Evolutionary conservation across 163 green algal species (phyloP), one percentile per base, ranked within the genome.

Genomic region (Chlorella variabilis): DNA sequence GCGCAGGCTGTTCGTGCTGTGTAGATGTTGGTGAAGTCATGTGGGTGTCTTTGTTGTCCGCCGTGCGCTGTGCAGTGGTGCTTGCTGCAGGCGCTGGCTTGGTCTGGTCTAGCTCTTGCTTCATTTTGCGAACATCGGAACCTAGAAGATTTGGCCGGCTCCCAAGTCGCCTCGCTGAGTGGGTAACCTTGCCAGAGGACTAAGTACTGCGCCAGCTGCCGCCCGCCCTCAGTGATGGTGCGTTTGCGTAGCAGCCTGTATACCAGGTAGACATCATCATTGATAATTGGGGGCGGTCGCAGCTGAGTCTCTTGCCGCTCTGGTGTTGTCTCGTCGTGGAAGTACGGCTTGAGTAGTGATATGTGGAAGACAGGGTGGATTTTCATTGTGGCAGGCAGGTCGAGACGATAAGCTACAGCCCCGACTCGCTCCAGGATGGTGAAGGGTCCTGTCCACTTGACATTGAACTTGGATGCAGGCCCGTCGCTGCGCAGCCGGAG

Each of bases 321-420:
- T 42, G 23, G 33, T 45, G 38, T n/a, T 31, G 31, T 4, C n/a
- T 58, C 77, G 42, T 36, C 13, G 36, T 5, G 4, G 67, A 58
- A 38, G 38, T 71, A 87, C 8, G 27, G 5, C 42, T 88, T 88
- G 1, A 91, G 49, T 54, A 83, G 59, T 27, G 45, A 81, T 1
- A 77, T 59, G 38, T 86, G 51, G 67, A 86, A 75, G 4, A 59
- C 41, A 58, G 25, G 15, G 58, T 75, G 34, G n/a, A 66, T 78
- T 2, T 39, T 42, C 27, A 69, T 49, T 15, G 41, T 51, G 25
- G 33, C 18, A 36, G 75, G 75, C 61, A 87, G 61, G 17, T 77
- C 17, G 8, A 87, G 71, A 5, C n/a, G 18, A 4, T 42, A 61
- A 4, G 36, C 61, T 2, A 69, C 38, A 51, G 36, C n/a, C 2